phyloP scores from a whole-genome alignment of 2,329 filamentous ascomycete species.

The Pseudogymnoascus sp. region DNA sequence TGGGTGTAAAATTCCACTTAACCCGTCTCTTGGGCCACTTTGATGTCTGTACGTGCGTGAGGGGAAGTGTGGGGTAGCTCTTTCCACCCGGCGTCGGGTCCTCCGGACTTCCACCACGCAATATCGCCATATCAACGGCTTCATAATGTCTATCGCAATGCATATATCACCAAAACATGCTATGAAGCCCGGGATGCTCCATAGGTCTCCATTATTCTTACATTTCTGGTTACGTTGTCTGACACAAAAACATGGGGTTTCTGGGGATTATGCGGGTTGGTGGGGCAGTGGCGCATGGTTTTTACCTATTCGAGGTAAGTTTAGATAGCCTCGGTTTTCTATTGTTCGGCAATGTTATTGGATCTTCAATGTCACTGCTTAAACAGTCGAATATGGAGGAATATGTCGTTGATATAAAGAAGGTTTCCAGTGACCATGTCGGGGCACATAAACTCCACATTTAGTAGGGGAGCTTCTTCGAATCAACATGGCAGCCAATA shows the following conservation, averaged over 20 bases:
- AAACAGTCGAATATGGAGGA: not conserved
- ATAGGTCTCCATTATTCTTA: not conserved
- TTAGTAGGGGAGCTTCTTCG: not conserved
- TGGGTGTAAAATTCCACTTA: not conserved
- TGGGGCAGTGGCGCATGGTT: not conserved
- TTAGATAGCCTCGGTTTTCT: constrained; percentile 8
- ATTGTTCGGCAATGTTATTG: constrained; percentile 3
- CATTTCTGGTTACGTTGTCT: not conserved
- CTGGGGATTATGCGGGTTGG: not conserved
- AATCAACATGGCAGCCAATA: not conserved
- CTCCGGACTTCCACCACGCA: not conserved
- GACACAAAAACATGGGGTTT: not conserved
- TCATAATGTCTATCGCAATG: not conserved
- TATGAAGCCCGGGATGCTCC: not conserved
- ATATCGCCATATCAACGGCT: not conserved
- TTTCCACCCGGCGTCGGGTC: not conserved
- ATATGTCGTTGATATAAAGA: constrained; percentile 7
- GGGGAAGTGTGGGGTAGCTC: constrained; percentile 1
- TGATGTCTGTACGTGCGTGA: not conserved
- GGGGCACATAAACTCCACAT: not conserved
- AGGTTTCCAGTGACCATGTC: not conserved
- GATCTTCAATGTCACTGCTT: not conserved
- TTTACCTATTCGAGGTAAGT: not conserved
- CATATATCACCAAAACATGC: not conserved
- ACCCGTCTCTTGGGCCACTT: not conserved